These are phyloP conservation scores for Cerioporus squamosus DNA, from an alignment of 1,284 basidiomycete species.

Conservation along the genomic window DNA sequence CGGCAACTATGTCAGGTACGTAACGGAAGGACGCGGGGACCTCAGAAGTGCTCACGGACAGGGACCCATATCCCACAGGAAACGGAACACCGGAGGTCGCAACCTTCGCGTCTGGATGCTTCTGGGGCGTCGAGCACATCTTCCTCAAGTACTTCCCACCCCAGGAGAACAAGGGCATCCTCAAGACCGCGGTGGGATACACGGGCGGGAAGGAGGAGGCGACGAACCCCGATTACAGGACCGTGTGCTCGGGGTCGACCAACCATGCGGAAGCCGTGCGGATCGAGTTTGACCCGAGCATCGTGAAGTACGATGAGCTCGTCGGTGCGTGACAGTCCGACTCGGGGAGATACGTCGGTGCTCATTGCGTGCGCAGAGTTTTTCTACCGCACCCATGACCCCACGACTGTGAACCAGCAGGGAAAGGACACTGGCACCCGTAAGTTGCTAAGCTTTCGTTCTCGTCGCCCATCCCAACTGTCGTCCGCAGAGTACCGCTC, in stretches of 20 bases:
- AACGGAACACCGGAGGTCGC: slow-evolving; percentile 56
- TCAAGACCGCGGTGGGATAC: slow-evolving; percentile 81
- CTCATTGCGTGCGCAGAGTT: slow-evolving; percentile 61
- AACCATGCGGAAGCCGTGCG: slow-evolving; percentile 90
- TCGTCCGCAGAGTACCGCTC: slow-evolving; percentile 85
- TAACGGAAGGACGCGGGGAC: background rate
- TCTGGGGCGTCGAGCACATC: slow-evolving; percentile 88
- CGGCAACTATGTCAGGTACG: slow-evolving; percentile 24
- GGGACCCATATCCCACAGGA: slow-evolving; percentile 4
- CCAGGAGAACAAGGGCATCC: slow-evolving; percentile 62
- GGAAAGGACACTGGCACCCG: slow-evolving; percentile 80
- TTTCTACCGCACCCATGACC: slow-evolving; percentile 95
- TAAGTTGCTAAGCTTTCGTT: slow-evolving; percentile 44
- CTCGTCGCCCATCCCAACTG: too few relatives aligned
- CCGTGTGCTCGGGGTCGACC: slow-evolving; percentile 84
- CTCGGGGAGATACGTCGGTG: background rate
- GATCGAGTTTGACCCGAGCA: slow-evolving; percentile 83
- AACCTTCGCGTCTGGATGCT: slow-evolving; percentile 76
- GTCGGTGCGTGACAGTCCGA: slow-evolving; percentile 56
- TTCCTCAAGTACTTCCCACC: slow-evolving; percentile 83
- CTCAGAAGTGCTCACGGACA: too few relatives aligned
- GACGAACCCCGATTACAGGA: slow-evolving; percentile 67
- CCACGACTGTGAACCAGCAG: slow-evolving; percentile 83
- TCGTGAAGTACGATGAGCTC: slow-evolving; percentile 82
- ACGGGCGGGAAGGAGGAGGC: slow-evolving; percentile 73